A percentile compares a stretch with the other conserved stretches of the same genome.
Evolutionary conservation across 306 rosid species (phyloP).

Genomic region (Chamaecrista fasciculata): DNA sequence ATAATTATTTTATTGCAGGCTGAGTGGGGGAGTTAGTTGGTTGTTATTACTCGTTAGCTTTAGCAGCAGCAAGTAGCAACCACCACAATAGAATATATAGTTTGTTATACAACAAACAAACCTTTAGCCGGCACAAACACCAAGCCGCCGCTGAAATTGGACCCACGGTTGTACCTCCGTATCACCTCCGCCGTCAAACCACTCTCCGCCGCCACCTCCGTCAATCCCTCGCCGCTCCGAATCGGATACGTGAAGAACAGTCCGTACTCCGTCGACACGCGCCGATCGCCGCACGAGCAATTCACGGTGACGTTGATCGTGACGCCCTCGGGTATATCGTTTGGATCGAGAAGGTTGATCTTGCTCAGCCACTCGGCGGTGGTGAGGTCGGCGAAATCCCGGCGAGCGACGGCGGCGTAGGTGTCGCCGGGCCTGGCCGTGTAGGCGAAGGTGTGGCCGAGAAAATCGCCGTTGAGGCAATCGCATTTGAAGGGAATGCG

Average conservation of each 20-base stretch:
- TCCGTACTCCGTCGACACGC: conserved; percentile 52
- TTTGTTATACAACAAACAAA: too few relatives aligned
- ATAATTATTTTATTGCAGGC: too few relatives aligned
- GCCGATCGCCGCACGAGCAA: conserved; percentile 59
- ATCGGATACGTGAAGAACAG: conserved; percentile 57
- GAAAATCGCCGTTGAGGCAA: conserved; percentile 47
- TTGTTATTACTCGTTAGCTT: too few relatives aligned
- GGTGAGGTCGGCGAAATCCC: conserved; percentile 47
- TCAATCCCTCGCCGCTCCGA: conserved; percentile 29
- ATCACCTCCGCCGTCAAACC: conserved; percentile 44
- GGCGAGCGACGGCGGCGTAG: conserved; percentile 25
- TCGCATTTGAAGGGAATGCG: conserved; percentile 63
- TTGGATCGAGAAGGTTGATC: conserved; percentile 33
- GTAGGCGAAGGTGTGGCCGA: conserved; percentile 62
- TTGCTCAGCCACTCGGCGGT: conserved; percentile 39
- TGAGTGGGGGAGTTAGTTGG: too few relatives aligned
- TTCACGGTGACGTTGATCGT: conserved; percentile 54
- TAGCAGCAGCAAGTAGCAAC: too few relatives aligned
- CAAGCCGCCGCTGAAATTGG: conserved; percentile 38
- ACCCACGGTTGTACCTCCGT: conserved; percentile 41
- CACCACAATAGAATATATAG: too few relatives aligned
- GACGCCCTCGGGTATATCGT: background rate
- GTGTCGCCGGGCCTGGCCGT: conserved; percentile 25
- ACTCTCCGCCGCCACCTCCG: conserved; percentile 27
- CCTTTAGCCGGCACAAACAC: conserved; percentile 81